Evolutionary conservation across 768 basidiomycete species (phyloP), one percentile per base, ranked within the genome.

Genomic region (Crepidotus variabilis): DNA sequence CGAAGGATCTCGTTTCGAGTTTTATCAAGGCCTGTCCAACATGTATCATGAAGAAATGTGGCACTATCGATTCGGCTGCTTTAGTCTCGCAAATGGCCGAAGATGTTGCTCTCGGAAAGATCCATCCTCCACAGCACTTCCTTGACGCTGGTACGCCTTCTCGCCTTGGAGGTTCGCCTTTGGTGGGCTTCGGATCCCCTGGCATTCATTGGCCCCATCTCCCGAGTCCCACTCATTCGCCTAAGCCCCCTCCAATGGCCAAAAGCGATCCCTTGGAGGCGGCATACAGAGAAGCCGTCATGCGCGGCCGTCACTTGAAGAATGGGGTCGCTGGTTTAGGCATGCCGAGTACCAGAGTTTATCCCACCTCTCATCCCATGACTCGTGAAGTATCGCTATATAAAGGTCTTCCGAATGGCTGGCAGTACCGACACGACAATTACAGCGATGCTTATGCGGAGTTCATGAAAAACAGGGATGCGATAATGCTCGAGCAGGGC

Each of bases 1-100:
- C 92, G 14, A 93, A 92, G 71, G 87, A 90, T 64, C 83, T 94
- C 43, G 82, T 92, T 47, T 82, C 87, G 16, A 82, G 81, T 57
- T 94, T 91, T 65, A 85, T 92, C 70, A 85, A 84, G 69, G 78
- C 78, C 22, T 93, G 92, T 64, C 92, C 90, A 13, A 88, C 88
- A 7, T 93, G 92, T 62, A 78, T 73, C 69, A 57, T 73, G 60
- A 78, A 75, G 64, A 78, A 75, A 61, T 73, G 69, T 28, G 74
- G 76, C 18, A 67, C 65, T 54, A 21, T 65, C 33, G 67, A 72
- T 35, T 45, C 60, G 33, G 61, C 61, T 9, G 54, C 60, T 24
- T 46, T 60, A 14, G 59, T 59, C 52, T 51, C 50, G 32, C 57
- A 61, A 33, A 60, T 61, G 13, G 24, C 57, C 5, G 62, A 62